Evolutionary conservation across 148 eudicot genomes (phyloP), one percentile per base, ranked within the genome.

Genomic region (Silene latifolia): DNA sequence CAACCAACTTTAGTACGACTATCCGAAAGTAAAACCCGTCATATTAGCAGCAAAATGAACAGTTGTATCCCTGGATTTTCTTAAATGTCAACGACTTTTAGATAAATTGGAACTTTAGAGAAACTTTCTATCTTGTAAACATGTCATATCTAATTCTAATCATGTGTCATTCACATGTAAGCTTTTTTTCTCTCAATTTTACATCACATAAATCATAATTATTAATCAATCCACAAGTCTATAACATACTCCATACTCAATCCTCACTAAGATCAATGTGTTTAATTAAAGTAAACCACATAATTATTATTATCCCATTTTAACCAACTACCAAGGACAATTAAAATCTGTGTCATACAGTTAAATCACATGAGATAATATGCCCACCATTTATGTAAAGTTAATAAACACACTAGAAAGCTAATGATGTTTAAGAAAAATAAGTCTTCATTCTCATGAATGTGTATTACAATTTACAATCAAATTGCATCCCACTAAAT

Each of bases 401-500:
- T 77, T 67, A 70, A 60, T 56, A 68, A 47, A 71, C 80, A 77
- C 70, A 62, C 51, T 73, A 53, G 35, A 72, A 71, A 44, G 19
- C 23, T 66, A 62, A 78, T 72, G 48, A 78, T 72, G 76, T 21
- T 72, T 60, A 3, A 15, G 2, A 27, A 63, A 79, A 23, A 54
- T 47, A 63, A 76, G 76, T 64, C 72, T 71, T 64, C 76, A 75
- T 71, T 21, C 35, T 56, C 75, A 80, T 76, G 72, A 72, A 76
- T 80, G 67, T 75, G 72, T 69, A 75, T 24, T 74, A 61, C 35
- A 32, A 32, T 32, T 32, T 32, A 32, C 64, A 75, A 42, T 42
- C 71, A 62, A 79, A 66, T 71, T 58, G 72, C 79, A 75, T 57
- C 67, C 79, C 76, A 76, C 73, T 80, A 59, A 59, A 67, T 76